Conservation (phyloP, 1,284 basidiomycete species). For the Boletus mariae region DNA sequence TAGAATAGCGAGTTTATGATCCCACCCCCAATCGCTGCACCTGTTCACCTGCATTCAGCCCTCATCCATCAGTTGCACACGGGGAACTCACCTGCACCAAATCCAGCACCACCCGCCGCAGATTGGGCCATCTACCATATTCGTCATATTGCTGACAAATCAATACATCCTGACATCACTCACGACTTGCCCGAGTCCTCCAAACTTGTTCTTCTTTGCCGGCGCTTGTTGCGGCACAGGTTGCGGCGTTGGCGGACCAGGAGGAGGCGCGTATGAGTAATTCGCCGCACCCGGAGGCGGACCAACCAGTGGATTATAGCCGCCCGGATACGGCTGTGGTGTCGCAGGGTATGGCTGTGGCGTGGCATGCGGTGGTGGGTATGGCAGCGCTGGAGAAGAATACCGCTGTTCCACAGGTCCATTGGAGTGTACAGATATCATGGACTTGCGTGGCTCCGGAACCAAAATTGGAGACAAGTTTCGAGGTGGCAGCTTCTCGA, state of each 20-base stretch:
- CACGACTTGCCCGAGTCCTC: conserved; percentile 57
- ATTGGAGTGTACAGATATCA: conserved; percentile 1
- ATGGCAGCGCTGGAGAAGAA: conserved; percentile 26
- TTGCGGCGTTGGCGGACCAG: conserved; percentile 33
- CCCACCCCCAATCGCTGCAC: conserved; percentile 45
- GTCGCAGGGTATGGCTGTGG: conserved; percentile 21
- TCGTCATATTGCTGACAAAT: neutral
- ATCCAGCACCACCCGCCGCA: conserved; percentile 58
- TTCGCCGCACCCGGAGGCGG: conserved; percentile 24
- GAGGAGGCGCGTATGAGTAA: conserved; percentile 30
- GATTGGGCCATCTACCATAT: conserved; percentile 49
- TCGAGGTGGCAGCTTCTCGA: conserved; percentile 42
- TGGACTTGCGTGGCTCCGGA: conserved; percentile 23
- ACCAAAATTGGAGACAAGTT: conserved; percentile 20
- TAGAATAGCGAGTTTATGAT: conserved; percentile 46
- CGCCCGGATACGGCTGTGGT: conserved; percentile 24
- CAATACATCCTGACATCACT: conserved; percentile 13
- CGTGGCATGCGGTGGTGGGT: conserved; percentile 10
- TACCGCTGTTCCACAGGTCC: conserved; percentile 14
- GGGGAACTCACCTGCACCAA: conserved; percentile 50
- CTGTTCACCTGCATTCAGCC: conserved; percentile 18
- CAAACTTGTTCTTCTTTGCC: conserved; percentile 59
- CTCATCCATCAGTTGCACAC: neutral
- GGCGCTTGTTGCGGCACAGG: conserved; percentile 39
- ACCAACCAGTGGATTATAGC: conserved; percentile 18